Conservation (phyloP, 768 basidiomycete species). For the Inosperma sp. region DNA sequence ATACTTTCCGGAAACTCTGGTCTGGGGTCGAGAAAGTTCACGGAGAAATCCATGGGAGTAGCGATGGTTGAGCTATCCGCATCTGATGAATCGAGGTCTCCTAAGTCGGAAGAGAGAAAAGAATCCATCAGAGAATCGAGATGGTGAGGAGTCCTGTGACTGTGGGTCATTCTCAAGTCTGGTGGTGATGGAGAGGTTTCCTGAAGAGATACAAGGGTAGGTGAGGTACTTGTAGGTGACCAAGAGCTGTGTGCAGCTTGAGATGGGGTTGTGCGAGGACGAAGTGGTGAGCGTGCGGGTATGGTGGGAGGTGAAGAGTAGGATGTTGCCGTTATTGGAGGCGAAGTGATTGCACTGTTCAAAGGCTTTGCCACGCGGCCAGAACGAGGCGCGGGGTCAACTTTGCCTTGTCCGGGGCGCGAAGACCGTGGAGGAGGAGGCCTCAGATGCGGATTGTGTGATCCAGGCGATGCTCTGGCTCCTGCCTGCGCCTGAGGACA, state of each 20-base stretch:
- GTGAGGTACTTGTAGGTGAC: conserved; percentile 18
- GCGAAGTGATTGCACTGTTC: conserved; percentile 29
- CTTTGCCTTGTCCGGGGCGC: not conserved
- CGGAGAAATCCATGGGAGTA: conserved; percentile 7
- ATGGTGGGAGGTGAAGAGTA: conserved; percentile 28
- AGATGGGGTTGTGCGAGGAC: conserved; percentile 23
- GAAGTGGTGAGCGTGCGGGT: conserved; percentile 38
- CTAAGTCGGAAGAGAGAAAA: too few species aligned
- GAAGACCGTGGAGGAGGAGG: not conserved
- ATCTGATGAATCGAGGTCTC: too few species aligned
- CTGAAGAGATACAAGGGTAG: not conserved
- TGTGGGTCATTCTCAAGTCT: too few species aligned
- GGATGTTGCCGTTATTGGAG: conserved; percentile 15
- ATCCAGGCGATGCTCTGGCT: not conserved
- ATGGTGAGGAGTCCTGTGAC: too few species aligned
- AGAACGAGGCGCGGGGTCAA: conserved; percentile 33
- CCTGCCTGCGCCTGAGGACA: not conserved
- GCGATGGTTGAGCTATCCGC: conserved; percentile 1
- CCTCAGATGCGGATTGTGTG: not conserved
- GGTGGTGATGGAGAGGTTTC: too few species aligned
- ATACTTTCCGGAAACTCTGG: not conserved
- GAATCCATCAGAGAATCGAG: too few species aligned
- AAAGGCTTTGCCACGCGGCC: conserved; percentile 42
- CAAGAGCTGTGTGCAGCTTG: conserved; percentile 5
- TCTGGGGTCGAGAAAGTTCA: conserved; percentile 4